These are phyloP conservation scores for Euphorbia corollata DNA, from an alignment of 441 rosid genomes.

Conservation along the genomic window DNA sequence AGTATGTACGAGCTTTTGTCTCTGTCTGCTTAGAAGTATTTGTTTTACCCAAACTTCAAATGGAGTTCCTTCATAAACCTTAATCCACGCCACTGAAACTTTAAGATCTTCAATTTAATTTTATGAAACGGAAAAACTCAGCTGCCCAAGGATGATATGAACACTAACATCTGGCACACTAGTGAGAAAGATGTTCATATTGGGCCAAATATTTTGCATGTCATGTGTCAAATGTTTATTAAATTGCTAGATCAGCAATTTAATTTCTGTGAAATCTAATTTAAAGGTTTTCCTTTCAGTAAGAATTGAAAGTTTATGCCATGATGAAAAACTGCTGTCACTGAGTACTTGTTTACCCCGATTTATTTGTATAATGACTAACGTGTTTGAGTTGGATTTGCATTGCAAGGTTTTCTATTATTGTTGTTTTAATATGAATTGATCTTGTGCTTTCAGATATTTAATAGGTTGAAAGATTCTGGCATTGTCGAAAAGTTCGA, in stretches of 20 bases:
- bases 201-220: background rate
- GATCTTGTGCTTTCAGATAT: conserved; percentile 26
- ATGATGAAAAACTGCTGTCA: background rate
- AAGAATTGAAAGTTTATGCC: background rate
- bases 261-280: background rate
- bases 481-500: conserved; percentile 36
- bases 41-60: background rate
- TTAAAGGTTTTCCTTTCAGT: background rate
- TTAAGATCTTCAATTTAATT: background rate
- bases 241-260: background rate
- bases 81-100: background rate
- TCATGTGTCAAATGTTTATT: background rate
- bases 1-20: background rate
- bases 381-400: background rate
- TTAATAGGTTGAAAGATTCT: conserved; percentile 38
- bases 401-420: background rate
- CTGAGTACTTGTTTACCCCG: background rate
- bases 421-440: conserved; percentile 4
- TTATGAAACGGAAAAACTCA: background rate
- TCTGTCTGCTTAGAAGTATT: background rate
- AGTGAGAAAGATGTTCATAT: background rate
- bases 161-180: background rate
- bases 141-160: background rate
- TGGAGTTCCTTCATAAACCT: background rate
- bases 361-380: background rate